Evolutionary conservation across 192 early-diverging fungal genomes (phyloP), one percentile per base, ranked within the genome.

Genomic region (Coemansia sp.): DNA sequence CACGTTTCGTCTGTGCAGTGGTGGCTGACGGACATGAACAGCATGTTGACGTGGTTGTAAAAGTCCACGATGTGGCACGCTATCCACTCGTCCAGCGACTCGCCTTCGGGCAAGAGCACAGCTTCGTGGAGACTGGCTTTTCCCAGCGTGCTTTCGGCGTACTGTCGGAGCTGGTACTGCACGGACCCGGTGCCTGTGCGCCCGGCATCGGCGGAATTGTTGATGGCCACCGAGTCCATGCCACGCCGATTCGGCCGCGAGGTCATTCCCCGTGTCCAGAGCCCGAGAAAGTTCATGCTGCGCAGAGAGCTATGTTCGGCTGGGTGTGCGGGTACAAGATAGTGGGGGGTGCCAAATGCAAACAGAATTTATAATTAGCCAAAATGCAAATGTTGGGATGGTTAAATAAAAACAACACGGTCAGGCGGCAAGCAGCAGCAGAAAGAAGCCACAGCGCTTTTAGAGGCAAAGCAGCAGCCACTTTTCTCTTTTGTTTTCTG

Each of bases 21-120:
- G 72, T 90, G 88, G 34, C 88, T 86, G 33, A 93, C 87, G 9
- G 90, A 87, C 58, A 91, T 93, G 73, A 93, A 98, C 9, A 98
- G 79, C 88, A 97, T 88, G 79, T 96, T 96, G 60, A 94, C 88
- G 77, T 98, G 96, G 84, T 95, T 95, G 80, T 92, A 96, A 75
- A 98, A 98, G 77, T 98, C 96, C 10, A 94, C 92, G 2, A 91
- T 87, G 74, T 96, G 92, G 45, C 93, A 92, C 12, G 96, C 95
- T 5, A 96, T 82, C 96, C 96, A 98, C 66, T 98, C 96, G 69
- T 94, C 87, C 30, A 86, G 46, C 57, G 91, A 89, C 77, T 96
- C 95, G 63, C 94, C 94, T 45, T 93, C 90, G 29, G 96, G 96
- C 20, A 95, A 70, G 35, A 86, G 68, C 23, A 95, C 92, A 7